Base-by-base conservation (phyloP, 2,329 filamentous ascomycete species). In the Podosphaera leucotricha region DNA sequence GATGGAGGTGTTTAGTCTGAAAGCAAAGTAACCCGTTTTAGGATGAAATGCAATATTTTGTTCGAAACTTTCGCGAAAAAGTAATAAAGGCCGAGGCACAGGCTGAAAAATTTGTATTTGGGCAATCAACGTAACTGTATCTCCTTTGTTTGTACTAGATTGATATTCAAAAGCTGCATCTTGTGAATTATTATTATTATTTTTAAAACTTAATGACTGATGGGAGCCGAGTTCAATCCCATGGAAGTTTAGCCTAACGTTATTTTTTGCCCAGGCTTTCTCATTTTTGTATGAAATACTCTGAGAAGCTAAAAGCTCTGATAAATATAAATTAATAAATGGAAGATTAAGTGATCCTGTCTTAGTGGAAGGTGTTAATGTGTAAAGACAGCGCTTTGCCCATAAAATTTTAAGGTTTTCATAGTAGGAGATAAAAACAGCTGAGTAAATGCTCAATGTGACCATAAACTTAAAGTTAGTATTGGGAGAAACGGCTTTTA, bases 261-360 rank as follows among this genome's bases (percentile, higher is more conserved):
- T 65, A 46, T 80, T 68, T 36, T 66, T 63, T 1, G 72, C 73
- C 75, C 75, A 80, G 2, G 63, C 52, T 47, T 47, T 53, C 44
- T 30, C 50, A 46, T 46, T 48, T 42, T 46, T 43, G 37, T 46
- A 33, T 19, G 48, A 47, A 46, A 46, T 47, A 43, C 51, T 52
- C 42, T 46, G 46, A 24, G 51, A 50, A 36, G 55, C 46, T 20
- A 57, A 44, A 42, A 59, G 41, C 43, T 59, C 48, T 3, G 53
- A 50, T 11, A 57, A 44, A 19, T 48, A 43, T 8, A 57, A 36
- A 36, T 49, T 52, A n/a, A 59, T 50, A 5, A 49, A 46, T 36
- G 57, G 57, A 24, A 59, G 40, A 21, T 46, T 50, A n/a, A 57
- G 43, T 8, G 49, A 38, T 35, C 47, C 47, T 20, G 48, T 47